Base-by-base conservation (phyloP, 208 protist genomes). In the Wallacemonas collosoma region DNA sequence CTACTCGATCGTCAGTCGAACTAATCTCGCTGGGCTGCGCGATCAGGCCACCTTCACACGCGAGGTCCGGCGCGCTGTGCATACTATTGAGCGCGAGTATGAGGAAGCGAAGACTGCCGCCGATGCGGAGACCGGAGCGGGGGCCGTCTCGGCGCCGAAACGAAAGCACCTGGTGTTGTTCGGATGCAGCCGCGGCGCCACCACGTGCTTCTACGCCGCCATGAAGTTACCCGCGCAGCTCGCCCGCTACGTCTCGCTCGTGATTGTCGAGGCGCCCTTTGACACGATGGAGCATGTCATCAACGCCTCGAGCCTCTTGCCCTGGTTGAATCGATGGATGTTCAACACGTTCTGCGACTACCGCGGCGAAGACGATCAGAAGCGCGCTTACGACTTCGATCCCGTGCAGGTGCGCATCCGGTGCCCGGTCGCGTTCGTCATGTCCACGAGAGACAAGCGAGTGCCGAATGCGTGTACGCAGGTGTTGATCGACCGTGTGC, bases 371-470 rank as follows among this genome's bases (percentile, higher is more conserved):
- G 56, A 68, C 0, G 79, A 86, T 44, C 79, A 84, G 47, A 40
- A 56, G 11, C 68, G 71, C 2, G 81, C 88, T 0, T 95, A 91
- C 78, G 68, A 77, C 56, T 96, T 84, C 75, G 76, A 93, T 58
- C 68, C 80, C 0, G 54, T 40, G 12, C 47, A 71, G 17, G 87
- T 96, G 26, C 71, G 88, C 12, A 58, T 96, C 26, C 83, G 78
- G 9, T 96, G 91, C 67, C 91, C 91, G 7, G 71, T 96, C 38
- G 89, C 88, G 4, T 96, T 96, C 80, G 87, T 96, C n/a, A 44
- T 94, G 48, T 93, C 91, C 6, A 26, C 62, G n/a, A 73, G 76
- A 47, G 91, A 96, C 67, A 79, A 48, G 38, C 84, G 88, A 0
- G 91, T 96, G 45, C 91, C 91, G 9, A 93, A 89, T 3, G 73